Evolutionary conservation across 345 rosid genomes (phyloP).

Genomic region (Salix suchowensis): DNA sequence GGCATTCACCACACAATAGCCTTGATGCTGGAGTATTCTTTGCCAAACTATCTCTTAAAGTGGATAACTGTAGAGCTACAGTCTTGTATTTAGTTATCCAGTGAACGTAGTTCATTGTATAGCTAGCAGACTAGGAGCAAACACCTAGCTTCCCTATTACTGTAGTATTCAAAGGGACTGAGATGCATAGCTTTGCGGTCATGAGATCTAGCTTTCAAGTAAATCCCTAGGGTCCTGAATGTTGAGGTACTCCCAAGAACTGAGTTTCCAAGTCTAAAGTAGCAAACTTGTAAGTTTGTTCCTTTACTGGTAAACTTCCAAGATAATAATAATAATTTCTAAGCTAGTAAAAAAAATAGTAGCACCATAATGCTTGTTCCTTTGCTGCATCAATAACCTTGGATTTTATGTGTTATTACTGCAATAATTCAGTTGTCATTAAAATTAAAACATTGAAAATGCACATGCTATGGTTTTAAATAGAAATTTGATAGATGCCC

Average conservation of each 20-base stretch:
- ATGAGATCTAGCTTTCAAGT: background rate
- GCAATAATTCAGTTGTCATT: background rate
- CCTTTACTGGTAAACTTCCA: no score
- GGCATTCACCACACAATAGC: background rate
- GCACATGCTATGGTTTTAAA: background rate
- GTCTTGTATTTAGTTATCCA: background rate
- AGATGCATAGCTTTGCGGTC: background rate
- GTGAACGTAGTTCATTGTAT: background rate
- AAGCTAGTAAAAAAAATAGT: no score
- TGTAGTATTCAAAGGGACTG: background rate
- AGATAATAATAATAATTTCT: no score
- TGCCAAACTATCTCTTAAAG: background rate
- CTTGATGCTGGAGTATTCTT: background rate
- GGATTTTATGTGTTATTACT: background rate
- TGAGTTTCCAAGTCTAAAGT: background rate
- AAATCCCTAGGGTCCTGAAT: background rate
- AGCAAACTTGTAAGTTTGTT: no score
- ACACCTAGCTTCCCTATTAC: background rate
- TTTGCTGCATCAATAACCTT: no score
- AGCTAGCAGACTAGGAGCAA: background rate
- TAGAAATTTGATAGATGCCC: background rate
- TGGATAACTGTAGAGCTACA: background rate
- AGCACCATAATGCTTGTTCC: no score
- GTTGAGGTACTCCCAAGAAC: background rate
- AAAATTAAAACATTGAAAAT: background rate